Evolutionary conservation across 371 early-diverging fungal species (phyloP), one percentile per base, ranked within the genome.

Genomic region (Mucor circinelloides): DNA sequence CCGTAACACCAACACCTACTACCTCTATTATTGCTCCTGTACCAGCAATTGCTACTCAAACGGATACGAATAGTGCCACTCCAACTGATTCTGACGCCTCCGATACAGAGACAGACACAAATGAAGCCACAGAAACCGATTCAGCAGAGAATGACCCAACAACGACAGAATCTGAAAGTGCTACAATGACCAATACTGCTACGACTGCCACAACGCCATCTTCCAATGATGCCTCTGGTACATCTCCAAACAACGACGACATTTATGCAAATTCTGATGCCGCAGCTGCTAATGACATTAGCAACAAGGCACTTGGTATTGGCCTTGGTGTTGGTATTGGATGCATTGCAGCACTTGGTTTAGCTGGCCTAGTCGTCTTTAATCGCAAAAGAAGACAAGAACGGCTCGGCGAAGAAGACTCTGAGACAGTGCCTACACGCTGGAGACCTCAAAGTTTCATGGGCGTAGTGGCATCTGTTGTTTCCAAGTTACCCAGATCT

Each of bases 361-460:
- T 83, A 21, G 80, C 77, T 8, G 80, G 83, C 19, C 30, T 83
- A 9, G 31, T 79, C 12, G 72, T 78, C 0, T 66, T 72, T 25
- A 76, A 70, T 25, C 65, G 66, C n/a, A 76, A 71, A 62, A 69
- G 68, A 21, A 50, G 44, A 28, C 31, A 56, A 6, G n/a, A 59
- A 56, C 15, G 15, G 2, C 8, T 42, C 0, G 4, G 36, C 19
- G 64, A 69, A 19, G 57, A 69, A 4, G n/a, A 13, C 13, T 46
- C 58, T 12, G 15, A 9, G 6, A 27, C 28, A 15, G 62, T 72
- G 32, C 57, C 69, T 31, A 83, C 83, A 19, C 79, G 77, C 17
- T 83, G 83, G 83, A 65, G 81, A 30, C 77, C 83, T 27, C 81
- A 80, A 23, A 80, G 79, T 50, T 83, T 83, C 67, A 73, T 83